Base-by-base conservation (phyloP, 345 rosid species). In the Hirschfeldia incana region DNA sequence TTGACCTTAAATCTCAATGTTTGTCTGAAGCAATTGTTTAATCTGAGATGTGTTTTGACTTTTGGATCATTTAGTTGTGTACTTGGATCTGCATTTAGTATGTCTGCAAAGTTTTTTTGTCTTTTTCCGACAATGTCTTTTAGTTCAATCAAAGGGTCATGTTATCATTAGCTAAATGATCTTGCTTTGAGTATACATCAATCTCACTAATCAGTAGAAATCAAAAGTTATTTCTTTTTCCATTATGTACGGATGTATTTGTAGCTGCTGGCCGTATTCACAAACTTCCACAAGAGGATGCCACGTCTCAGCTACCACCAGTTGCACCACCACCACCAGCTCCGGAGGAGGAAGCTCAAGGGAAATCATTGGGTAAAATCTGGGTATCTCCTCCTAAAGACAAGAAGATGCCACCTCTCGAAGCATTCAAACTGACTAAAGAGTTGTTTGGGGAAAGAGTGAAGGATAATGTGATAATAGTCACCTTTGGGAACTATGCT, bases 401-500 rank as follows among this genome's bases (percentile, higher is more conserved):
- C 70, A 83, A 89, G 39, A 88, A 90, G 85, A 88, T 95, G 93
- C 99, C 98, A 61, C 84, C 94, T n/a, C 68, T 91, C 53, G 85
- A 87, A 83, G 64, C 85, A 63, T 95, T 95, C 80, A 87, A 63
- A 58, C 85, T 95, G 77, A 91, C 91, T 1, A 90, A 93, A 79
- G 83, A 88, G 67, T 70, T 95, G 78, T 86, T 93, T 69, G 86
- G 82, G 79, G 76, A 88, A 76, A 87, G 98, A 83, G 97, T 79
- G 44, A 79, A 86, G 69, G 90, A 91, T 69, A 88, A 95, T 83
- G 89, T 91, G 33, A 78, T 93, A 16, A 84, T 93, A 81, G 92
- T 95, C 72, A 91, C 98, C 64, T 95, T 93, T 80, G 98, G 98
- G 70, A 95, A 95, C 86, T 90, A 83, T 82, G 99, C 98, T 0